Conservation (phyloP, 176 grass and related monocot genomes). For the Dactylis glomerata region DNA sequence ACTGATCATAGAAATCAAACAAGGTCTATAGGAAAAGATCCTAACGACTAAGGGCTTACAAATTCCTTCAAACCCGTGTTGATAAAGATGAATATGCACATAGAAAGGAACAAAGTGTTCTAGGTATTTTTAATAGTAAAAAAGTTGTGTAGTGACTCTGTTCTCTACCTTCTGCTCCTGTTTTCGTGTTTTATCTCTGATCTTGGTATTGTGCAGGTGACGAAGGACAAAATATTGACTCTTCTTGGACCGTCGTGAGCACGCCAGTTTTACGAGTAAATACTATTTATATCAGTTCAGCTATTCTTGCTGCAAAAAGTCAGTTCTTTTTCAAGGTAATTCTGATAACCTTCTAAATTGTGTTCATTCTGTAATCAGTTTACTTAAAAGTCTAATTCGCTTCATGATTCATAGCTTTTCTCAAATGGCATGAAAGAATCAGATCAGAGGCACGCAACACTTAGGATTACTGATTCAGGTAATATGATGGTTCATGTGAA, state of each 20-base stretch:
- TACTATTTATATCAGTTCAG: slow-evolving; percentile 88
- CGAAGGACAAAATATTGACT: slow-evolving; percentile 64
- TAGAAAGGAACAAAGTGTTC: background rate
- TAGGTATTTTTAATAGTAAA: background rate
- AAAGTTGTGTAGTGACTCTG: background rate
- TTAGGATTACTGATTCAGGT: slow-evolving; percentile 95
- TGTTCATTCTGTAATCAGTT: background rate
- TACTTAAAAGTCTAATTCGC: slow-evolving; percentile 9
- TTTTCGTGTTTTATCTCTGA: background rate
- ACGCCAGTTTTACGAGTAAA: slow-evolving; percentile 62
- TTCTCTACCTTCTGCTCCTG: background rate
- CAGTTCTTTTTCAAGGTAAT: slow-evolving; percentile 97
- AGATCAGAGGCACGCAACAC: slow-evolving; percentile 81
- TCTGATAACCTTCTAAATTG: background rate
- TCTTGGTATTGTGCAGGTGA: slow-evolving; percentile 46
- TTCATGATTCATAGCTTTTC: slow-evolving; percentile 65
- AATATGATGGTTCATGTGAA: slow-evolving; percentile 31
- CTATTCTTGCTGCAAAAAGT: slow-evolving; percentile 96
- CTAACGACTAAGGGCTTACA: background rate
- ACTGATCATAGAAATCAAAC: background rate
- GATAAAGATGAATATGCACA: background rate
- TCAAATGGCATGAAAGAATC: slow-evolving; percentile 99
- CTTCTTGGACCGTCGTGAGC: slow-evolving; percentile 49
- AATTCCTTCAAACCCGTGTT: background rate
- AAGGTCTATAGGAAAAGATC: background rate